Evolutionary conservation across 768 basidiomycete species (phyloP), one percentile per base, ranked within the genome.

Genomic region (Tricholoma saponaceum): DNA sequence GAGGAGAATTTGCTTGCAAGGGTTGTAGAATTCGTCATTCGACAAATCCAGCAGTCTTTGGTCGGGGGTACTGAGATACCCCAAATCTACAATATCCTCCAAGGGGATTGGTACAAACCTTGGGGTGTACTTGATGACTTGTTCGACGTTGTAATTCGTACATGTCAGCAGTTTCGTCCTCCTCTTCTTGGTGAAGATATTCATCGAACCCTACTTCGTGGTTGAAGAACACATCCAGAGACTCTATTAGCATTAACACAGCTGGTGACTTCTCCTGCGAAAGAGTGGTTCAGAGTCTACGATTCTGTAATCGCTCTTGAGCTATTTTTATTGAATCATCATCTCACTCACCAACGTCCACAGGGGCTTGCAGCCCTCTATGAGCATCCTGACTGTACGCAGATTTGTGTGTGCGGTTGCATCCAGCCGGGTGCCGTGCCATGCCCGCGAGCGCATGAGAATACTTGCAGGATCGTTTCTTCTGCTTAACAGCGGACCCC

Each of bases 201-300:
- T 68, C 63, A 32, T 66, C 64, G 50, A 78, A 76, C 5, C 70
- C 68, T 0, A 60, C 62, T 57, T 73, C 75, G 58, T 76, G 73
- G 58, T 76, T 74, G 13, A 75, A 66, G 41, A 76, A 77, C 6
- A 72, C 74, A 51, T 78, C 74, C 23, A 77, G 62, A 8, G 74
- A 75, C 55, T 73, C 66, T 28, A 76, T 63, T 35, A 75, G 58
- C 22, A 71, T 69, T 51, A 69, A 57, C 18, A 77, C 58, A 9
- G 70, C 66, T 13, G 73, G 72, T n/a, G 74, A 72, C 52, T 71
- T 71, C 13, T 64, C 69, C 54, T 69, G 67, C n/a, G 63, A 56
- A 41, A 71, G 66, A 4, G 70, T 52, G 18, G 61, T 63, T 55
- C 63, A 62, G 25, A 73, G 60, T 54, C 66, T 62, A 5, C 60